Evolutionary conservation across 306 rosid species (phyloP), one percentile per base, ranked within the genome.

Genomic region (Cicer bijugum): DNA sequence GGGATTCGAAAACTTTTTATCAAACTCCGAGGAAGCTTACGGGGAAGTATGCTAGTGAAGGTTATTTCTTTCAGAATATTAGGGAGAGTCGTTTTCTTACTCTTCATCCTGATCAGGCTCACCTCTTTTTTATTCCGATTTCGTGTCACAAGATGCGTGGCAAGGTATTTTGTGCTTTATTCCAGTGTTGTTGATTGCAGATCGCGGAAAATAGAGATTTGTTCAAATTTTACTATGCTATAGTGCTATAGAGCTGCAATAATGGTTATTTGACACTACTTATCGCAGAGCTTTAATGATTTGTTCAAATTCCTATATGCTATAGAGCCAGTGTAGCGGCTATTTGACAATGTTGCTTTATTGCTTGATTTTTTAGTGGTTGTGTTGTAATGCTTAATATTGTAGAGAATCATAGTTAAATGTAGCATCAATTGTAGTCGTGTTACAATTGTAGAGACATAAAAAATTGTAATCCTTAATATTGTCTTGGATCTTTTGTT

Each of bases 101-200:
- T 12, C 75, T 85, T 6, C 88, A 91, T 87, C 99, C 99, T 5
- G 84, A 85, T 82, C 85, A 87, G 82, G 97, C 99, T 2, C 81
- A 88, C 71, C 91, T 91, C 80, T 94, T 94, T 83, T 94, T 94
- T 83, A 87, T 94, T 63, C 97, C 95, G 10, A 91, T 94, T 75
- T 94, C 98, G 2, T 91, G 97, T 79, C 97, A 94, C 69, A 94
- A 94, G 85, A 91, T 94, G 98, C 87, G 97, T 61, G 98, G 98
- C 82, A 89, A 91, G 98, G 98, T 94, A 85, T 48, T 8, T 66
- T 23, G 46, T 48, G 50, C 6, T 45, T 50, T 52, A 66, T 52
- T 71, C 35, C 35, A 28, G 0, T 28, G 35, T 28, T 28, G 4
- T 28, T 3, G 5, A 28, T 28, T 28, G 35, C 35, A 4, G 35